Evolutionary conservation across 495 filamentous ascomycete genomes (phyloP).

Genomic region (Trichoderma virens): DNA sequence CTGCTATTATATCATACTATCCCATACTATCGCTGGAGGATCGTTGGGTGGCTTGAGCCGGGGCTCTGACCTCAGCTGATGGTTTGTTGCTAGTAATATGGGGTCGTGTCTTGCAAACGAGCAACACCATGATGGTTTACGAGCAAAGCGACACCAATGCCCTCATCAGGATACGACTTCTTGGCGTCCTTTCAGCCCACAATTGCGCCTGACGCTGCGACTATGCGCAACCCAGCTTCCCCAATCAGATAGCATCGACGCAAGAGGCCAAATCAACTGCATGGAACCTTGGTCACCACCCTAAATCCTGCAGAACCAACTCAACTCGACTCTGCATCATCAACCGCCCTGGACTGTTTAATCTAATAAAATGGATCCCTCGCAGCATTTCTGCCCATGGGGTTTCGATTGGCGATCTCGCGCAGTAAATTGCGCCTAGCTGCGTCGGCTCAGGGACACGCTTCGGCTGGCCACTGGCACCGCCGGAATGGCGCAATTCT

Average conservation of each 20-base stretch:
- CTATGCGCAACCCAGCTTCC: too few species aligned
- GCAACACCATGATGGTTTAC: background rate
- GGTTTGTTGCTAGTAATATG: background rate
- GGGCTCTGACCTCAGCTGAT: slow-evolving; percentile 8
- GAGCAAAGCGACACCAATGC: too few species aligned
- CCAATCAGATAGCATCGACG: too few species aligned
- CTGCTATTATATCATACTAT: too few species aligned
- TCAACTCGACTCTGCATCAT: background rate
- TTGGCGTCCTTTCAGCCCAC: too few species aligned
- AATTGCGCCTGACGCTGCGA: too few species aligned
- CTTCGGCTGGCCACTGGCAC: background rate
- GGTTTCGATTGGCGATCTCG: background rate
- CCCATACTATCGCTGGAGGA: background rate
- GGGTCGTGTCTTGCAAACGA: background rate
- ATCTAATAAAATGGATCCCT: background rate
- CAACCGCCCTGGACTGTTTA: background rate
- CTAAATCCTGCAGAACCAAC: too few species aligned
- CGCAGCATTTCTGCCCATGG: background rate
- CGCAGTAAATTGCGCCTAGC: background rate
- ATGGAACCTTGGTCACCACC: too few species aligned
- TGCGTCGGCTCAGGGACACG: background rate
- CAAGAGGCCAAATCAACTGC: too few species aligned
- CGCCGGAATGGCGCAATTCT: slow-evolving; percentile 1
- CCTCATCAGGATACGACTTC: too few species aligned
- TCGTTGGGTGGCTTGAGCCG: background rate